Base-by-base conservation (phyloP, 768 basidiomycete genomes). In the Omphalotus guepiniiformis region DNA sequence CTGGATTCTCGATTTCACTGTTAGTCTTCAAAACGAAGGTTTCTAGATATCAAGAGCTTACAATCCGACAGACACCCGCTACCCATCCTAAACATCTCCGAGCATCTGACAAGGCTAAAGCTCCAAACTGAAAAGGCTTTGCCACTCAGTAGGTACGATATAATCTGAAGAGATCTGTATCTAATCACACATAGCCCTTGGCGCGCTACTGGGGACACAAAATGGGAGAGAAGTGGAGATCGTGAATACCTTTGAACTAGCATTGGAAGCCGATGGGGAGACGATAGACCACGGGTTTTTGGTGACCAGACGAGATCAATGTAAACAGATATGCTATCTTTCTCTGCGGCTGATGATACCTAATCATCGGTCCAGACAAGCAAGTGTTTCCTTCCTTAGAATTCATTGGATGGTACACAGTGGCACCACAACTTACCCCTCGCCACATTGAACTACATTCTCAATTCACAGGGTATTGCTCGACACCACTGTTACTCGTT, bases 361-460 rank as follows among this genome's bases (percentile, higher is more conserved):
- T n/a, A n/a, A n/a, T n/a, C n/a, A n/a, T n/a, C 18, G 43, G 35
- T 39, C 36, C 64, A 98, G 95, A 93, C 75, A 95, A 95, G 65
- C 93, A 96, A 68, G 95, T 98, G 18, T 98, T 99, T 64, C 96
- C 96, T 9, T 93, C 93, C 1, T 76, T 98, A 27, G 96, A 98
- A 61, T 85, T 99, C 60, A 88, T 99, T 42, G 96, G 96, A 6
- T 99, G 96, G 96, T 99, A 99, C 66, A 89, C 88, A 0, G 83
- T 94, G 36, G 85, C 91, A 13, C 63, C 76, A n/a, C 69, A 72
- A 9, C 92, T 92, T 0, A 83, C 83, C 1, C 58, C 76, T n/a
- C 71, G 70, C 16, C 93, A 98, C 58, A 82, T 92, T 37, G 73
- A 78, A 1, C 74, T 98, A 15, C 92, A 97, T 61, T 83, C 89